Base-by-base conservation (phyloP, 75 land plant species). In the Pinus tabuliformis region DNA sequence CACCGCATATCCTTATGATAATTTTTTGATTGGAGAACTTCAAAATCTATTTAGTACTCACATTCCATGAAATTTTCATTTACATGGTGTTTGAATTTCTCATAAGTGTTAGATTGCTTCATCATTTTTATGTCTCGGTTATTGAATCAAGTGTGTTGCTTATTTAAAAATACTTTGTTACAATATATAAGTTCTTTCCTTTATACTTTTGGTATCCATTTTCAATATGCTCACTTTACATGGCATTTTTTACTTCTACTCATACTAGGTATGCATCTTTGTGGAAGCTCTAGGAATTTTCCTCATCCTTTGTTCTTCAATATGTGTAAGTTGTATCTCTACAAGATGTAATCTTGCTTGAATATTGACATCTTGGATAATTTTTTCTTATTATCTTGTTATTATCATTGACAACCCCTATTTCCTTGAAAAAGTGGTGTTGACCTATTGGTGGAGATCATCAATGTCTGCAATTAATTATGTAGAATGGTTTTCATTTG, bases 361-460 rank as follows among this genome's bases (percentile, higher is more conserved):
- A 39, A 45, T 2, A 45, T 45, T 45, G 52, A 13, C 49, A 65
- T 14, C 36, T 26, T 62, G 14, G 65, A 3, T 37, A 37, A 65
- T 18, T 5, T 65, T 37, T 37, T 1, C 12, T n/a, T 68, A 68
- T 13, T 45, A 68, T 30, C 4, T 68, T 68, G 33, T 39, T 68
- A 16, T 54, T 56, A 64, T 77, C 26, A 16, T 78, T 60, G 56
- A 26, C 85, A 93, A 93, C 93, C 95, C 26, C 80, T 93, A 59
- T 93, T 92, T 81, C 94, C 92, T 37, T 92, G 94, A 76, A 92
- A 92, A 76, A 92, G 94, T 76, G 92, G 94, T 62, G 92, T 92
- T 1, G 94, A 92, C 73, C 94, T 90, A 77, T 81, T 92, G 9
- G 94, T 90, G 73, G 94, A 92, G 78, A 91, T 93, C 77, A 93